Evolutionary conservation across 164 flowering plant genomes (phyloP).

Genomic region (Sextonia rubra): DNA sequence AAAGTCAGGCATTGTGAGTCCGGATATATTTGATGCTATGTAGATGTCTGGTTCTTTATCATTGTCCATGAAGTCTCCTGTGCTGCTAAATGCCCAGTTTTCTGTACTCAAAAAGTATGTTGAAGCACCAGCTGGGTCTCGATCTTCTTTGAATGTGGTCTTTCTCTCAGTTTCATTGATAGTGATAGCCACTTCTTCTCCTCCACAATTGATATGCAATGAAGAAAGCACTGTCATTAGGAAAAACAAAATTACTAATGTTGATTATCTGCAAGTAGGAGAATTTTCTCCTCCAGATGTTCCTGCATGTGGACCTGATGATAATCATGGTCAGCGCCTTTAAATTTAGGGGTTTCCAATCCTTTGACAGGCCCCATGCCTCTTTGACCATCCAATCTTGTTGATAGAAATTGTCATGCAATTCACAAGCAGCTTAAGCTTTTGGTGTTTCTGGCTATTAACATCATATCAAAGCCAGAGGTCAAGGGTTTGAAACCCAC

Average conservation of each 20-base stretch:
- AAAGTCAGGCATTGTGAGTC: slow-evolving; percentile 17
- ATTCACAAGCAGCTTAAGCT: no score
- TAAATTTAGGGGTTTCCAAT: no score
- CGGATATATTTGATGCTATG: slow-evolving; percentile 19
- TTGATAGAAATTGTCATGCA: no score
- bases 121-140: slow-evolving; percentile 44
- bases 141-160: slow-evolving; percentile 49
- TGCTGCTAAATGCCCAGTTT: slow-evolving; percentile 65
- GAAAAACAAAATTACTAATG: not conserved
- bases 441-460: no score
- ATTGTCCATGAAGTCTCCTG: slow-evolving; percentile 58
- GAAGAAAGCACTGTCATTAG: slow-evolving; percentile 41
- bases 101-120: slow-evolving; percentile 20
- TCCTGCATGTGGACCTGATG: no score
- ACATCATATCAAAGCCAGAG: no score
- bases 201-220: slow-evolving; percentile 74
- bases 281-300: not conserved
- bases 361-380: no score
- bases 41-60: slow-evolving; percentile 16
- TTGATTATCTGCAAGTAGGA: not conserved
- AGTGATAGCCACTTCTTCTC: slow-evolving; percentile 26
- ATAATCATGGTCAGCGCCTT: no score
- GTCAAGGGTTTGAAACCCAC: no score
- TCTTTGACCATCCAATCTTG: no score
- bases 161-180: not conserved